Evolutionary conservation across 495 filamentous ascomycete species (phyloP), one percentile per base, ranked within the genome.

Genomic region (Staphylotrichum longicolle): DNA sequence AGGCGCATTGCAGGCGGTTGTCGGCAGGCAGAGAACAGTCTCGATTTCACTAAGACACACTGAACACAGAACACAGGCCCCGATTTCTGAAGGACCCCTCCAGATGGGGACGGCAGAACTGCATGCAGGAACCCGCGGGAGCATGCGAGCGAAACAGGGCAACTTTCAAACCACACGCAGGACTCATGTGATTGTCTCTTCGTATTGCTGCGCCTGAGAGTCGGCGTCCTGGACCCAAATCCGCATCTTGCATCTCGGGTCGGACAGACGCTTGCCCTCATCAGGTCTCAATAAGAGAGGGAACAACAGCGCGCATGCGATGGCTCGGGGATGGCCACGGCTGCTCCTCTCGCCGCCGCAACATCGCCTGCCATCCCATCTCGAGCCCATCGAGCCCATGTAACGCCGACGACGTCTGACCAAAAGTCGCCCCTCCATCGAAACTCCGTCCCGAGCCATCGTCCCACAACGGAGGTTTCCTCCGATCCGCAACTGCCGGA

Each of bases 401-500:
- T 27, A 27, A 5, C 32, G n/a, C 6, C 11, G 11, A 35, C 27
- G 14, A 35, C 27, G 14, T 41, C 35, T 10, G 10, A 51, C n/a
- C 45, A 7, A 27, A 47, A 20, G 5, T 47, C n/a, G 14, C 45
- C 15, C n/a, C 20, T 27, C 1, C 20, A 27, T 27, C 20, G 20
- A 5, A n/a, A 20, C 14, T 5, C n/a, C 7, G 45, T n/a, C 14
- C 15, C 15, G 15, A 30, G 5, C 15, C 35, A 3, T 12, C 37
- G 37, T 35, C 2, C 34, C 53, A 45, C 39, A 32, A 27, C 37
- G 35, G 35, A 30, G 32, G 7, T 12, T n/a, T 30, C 7, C 51
- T 54, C 37, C 51, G 53, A 55, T 32, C 39, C 53, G 10, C 39
- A 55, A 52, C 50, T 52, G 50, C 41, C 40, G 52, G 52, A 55